Evolutionary conservation across 805 yeast genomes (phyloP), one percentile per base, ranked within the genome.

Genomic region (Yamadazyma insecticola): DNA sequence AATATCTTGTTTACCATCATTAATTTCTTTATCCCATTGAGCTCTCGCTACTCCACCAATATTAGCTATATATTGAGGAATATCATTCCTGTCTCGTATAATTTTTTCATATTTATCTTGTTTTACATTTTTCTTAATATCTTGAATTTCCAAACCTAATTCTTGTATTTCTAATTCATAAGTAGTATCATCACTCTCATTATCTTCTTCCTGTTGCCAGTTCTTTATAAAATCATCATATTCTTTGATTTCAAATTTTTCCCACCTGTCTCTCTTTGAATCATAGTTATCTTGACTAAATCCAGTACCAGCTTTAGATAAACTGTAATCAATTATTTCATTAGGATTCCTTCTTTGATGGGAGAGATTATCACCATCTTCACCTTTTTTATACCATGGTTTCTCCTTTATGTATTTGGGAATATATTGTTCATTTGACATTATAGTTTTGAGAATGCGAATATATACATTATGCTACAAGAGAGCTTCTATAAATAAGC

Each of bases 251-350:
- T 81, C 78, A 49, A 76, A 83, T 0, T 95, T 95, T 48, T 73
- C 81, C 95, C 92, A 85, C 36, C 86, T 64, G 54, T 85, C 95
- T 36, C 88, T 59, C 40, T 79, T 81, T 8, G 78, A 71, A 45
- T 83, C 94, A 70, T 78, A 85, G 16, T 55, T 59, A 2, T 48
- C 57, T 54, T 80, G 84, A 1, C 44, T 40, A 19, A 80, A 78
- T 6, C 87, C 87, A 1, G 41, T 31, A 0, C 87, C 88, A 4
- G 62, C 50, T 34, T 64, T 60, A 0, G 88, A 72, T 36, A 67
- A 72, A 36, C 75, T 63, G 40, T 74, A 68, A 45, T 67, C 70
- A 26, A 31, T 35, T 4, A 32, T 26, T 15, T 39, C 44, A 10
- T 35, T n/a, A n/a, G n/a, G n/a, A n/a, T n/a, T n/a, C n/a, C n/a